Percentiles rank a stretch among this genome's conserved stretches.
phyloP scores from a whole-genome alignment of 2,329 filamentous ascomycete species.

The Aspergillus chevalieri region DNA sequence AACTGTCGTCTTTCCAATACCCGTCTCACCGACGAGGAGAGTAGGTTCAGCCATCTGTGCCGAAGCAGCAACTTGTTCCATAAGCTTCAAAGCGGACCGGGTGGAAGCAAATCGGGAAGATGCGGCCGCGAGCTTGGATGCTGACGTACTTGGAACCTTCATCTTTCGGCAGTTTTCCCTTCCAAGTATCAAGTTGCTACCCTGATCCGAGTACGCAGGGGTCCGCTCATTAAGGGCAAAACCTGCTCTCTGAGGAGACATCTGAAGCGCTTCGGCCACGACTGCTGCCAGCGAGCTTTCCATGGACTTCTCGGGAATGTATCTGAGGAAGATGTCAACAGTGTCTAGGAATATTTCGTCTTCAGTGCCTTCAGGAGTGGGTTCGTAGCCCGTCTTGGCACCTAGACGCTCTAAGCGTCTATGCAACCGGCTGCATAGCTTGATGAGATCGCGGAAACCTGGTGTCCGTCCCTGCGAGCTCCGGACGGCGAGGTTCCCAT shows the following conservation, averaged over 20 bases:
- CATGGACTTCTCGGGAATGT: constrained; percentile 60
- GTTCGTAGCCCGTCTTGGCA: constrained; percentile 61
- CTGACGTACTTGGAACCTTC: constrained; percentile 45
- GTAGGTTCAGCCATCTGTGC: constrained; percentile 81
- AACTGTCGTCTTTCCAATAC: constrained; percentile 95
- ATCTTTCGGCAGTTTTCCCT: constrained; percentile 55
- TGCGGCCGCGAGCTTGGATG: constrained; percentile 35
- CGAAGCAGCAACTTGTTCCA: constrained; percentile 82
- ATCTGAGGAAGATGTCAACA: constrained; percentile 84
- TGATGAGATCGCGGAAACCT: constrained; percentile 74
- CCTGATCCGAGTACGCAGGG: constrained; percentile 60
- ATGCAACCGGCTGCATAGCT: constrained; percentile 77
- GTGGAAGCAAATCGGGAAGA: constrained; percentile 72
- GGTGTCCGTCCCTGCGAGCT: constrained; percentile 49
- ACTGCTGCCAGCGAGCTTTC: constrained; percentile 50
- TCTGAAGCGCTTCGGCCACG: constrained; percentile 81
- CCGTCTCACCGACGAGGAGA: constrained; percentile 94
- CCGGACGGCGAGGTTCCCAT: constrained; percentile 32
- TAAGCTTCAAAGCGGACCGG: constrained; percentile 70
- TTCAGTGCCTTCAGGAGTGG: constrained; percentile 63
- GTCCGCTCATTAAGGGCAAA: constrained; percentile 70
- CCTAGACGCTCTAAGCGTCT: constrained; percentile 55
- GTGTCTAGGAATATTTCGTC: constrained; percentile 92
- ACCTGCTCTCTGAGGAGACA: constrained; percentile 73
- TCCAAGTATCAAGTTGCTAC: constrained; percentile 57